Base-by-base conservation (phyloP, 2,329 filamentous ascomycete genomes). In the Aspergillus sp. region DNA sequence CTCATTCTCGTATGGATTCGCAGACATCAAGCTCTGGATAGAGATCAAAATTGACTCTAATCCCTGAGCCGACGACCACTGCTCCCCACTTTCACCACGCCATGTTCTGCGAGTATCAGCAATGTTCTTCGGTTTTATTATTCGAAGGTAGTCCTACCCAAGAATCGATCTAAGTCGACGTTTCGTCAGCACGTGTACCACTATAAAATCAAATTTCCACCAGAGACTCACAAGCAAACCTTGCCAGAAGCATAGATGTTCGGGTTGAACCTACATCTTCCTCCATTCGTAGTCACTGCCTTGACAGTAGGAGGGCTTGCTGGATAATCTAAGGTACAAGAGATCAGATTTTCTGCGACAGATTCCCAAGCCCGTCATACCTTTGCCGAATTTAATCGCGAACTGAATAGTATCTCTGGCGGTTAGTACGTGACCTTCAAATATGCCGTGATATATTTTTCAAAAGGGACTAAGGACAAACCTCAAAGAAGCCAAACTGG, bases 401-500 rank as follows among this genome's bases (percentile, higher is more conserved):
- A 95, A 94, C 86, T 90, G 45, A 4, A 34, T 26, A 27, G 46
- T 10, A 34, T 33, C 3, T n/a, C 32, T 37, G 29, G 33, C 34
- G n/a, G 34, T 48, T 44, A 41, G 39, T 27, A 31, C 12, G 7
- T 12, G 28, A 29, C 5, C 19, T 27, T 13, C 13, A 29, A 13
- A 12, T 31, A 19, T 19, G 11, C 37, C 32, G 11, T 37, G 19
- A 11, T 6, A 9, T 27, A 40, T 7, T 7, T 19, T 19, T 19
- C 4, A 19, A 4, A 19, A 19, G 19, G 19, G 19, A 19, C 19
- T 7, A 27, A 33, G 54, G 43, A 62, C 75, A 47, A 65, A 93
- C 90, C 77, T 97, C 90, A 62, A 95, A 97, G 70, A 96, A 96
- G 3, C 93, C 93, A 61, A 94, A 96, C 66, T 96, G 90, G 66